phyloP scores from a whole-genome alignment of 805 yeast genomes.

The baker's yeast (Saccharomyces cerevisiae) region DNA sequence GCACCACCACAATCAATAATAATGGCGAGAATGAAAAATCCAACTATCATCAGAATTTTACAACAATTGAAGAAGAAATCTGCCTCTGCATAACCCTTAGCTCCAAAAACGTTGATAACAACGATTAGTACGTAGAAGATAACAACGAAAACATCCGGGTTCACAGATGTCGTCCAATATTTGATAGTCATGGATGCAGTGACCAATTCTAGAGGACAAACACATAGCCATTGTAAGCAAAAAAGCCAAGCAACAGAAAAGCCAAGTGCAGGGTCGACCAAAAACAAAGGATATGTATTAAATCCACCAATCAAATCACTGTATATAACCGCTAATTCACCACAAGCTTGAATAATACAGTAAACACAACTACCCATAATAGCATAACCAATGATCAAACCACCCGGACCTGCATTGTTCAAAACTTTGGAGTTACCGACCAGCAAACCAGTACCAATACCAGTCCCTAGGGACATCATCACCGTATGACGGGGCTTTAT shows the following conservation, averaged over 20 bases:
- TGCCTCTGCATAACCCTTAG: constrained; percentile 57
- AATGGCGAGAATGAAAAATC: constrained; percentile 54
- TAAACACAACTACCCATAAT: constrained; percentile 55
- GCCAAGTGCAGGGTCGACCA: constrained; percentile 60
- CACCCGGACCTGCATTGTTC: constrained; percentile 56
- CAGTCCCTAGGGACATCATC: constrained; percentile 69
- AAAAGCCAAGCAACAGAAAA: constrained; percentile 71
- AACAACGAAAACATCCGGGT: constrained; percentile 51
- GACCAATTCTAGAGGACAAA: constrained; percentile 58
- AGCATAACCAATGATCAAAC: constrained; percentile 48
- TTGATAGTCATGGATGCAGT: constrained; percentile 51
- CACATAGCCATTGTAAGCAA: constrained; percentile 54
- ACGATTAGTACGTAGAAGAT: constrained; percentile 46
- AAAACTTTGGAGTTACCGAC: constrained; percentile 60
- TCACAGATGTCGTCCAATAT: constrained; percentile 53
- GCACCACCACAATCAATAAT: constrained; percentile 52
- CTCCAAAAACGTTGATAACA: constrained; percentile 45
- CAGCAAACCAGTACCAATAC: constrained; percentile 69
- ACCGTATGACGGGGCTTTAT: constrained; percentile 49
- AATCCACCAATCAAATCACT: constrained; percentile 55
- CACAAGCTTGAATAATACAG: constrained; percentile 53
- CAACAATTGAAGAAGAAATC: constrained; percentile 53
- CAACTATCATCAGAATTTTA: constrained; percentile 50
- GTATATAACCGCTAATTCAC: constrained; percentile 61
- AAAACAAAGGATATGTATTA: constrained; percentile 51